Percentiles rank a stretch among this genome's conserved stretches.
phyloP scores from a whole-genome alignment of 176 grass and related monocot species.

The Bromus sterilis region DNA sequence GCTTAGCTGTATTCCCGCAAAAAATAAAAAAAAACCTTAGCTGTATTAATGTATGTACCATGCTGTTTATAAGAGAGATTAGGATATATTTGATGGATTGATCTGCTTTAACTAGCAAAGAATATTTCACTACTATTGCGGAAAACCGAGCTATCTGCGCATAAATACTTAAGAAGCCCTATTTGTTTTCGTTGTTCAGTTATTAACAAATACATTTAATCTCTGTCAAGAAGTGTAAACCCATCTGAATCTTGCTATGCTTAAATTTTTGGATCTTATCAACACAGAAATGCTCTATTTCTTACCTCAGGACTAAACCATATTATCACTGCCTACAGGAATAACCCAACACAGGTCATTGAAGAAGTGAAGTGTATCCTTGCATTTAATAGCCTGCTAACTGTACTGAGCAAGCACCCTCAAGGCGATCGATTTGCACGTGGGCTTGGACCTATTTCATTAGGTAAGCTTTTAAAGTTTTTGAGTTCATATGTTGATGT shows the following conservation, averaged over 20 bases:
- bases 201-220: conserved; percentile 10
- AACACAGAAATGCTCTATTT: conserved; percentile 1
- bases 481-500: conserved; percentile 19
- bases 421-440: conserved; percentile 49
- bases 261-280: background rate
- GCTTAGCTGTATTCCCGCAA: background rate
- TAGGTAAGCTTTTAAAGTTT: conserved; percentile 50
- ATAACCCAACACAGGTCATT: conserved; percentile 39
- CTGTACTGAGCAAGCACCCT: conserved; percentile 61
- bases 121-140: background rate
- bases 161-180: background rate
- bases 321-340: conserved; percentile 48
- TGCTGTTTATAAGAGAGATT: background rate
- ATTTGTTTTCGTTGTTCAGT: background rate
- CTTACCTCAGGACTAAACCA: conserved; percentile 29
- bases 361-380: conserved; percentile 77
- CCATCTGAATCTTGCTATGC: background rate
- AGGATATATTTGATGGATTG: background rate
- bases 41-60: background rate
- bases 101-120: background rate
- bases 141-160: background rate
- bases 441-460: conserved; percentile 81
- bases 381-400: conserved; percentile 72
- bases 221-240: background rate
- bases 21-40: too few species aligned